Conservation (phyloP, 345 rosid species). For the Citrus inodora region DNA sequence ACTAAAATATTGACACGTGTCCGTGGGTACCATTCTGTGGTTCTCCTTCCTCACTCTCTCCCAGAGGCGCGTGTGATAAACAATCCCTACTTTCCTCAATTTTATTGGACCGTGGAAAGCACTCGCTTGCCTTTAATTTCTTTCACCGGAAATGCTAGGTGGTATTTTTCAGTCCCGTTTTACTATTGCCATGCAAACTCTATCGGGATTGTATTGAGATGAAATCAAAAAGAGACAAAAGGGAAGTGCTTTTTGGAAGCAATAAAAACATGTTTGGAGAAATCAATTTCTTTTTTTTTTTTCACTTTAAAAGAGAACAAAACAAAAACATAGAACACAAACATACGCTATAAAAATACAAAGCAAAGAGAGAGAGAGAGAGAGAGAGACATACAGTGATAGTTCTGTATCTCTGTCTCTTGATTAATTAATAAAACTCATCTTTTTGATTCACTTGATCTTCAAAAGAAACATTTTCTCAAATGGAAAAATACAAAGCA, state of each 20-base stretch:
- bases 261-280: background rate
- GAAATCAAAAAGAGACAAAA: background rate
- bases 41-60: background rate
- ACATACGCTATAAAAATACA: background rate
- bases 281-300: background rate
- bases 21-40: constrained; percentile 6
- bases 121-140: background rate
- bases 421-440: background rate
- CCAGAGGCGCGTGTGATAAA: background rate
- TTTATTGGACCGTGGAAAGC: background rate
- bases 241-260: background rate
- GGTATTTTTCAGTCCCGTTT: background rate
- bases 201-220: background rate
- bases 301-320: background rate
- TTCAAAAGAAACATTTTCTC: background rate
- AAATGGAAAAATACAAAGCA: background rate
- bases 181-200: constrained; percentile 10
- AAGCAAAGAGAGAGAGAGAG: too few relatives aligned
- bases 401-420: constrained; percentile 4
- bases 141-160: background rate
- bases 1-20: constrained; percentile 33
- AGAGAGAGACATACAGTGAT: background rate
- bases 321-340: background rate
- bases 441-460: background rate
- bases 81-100: background rate